Base-by-base conservation (phyloP, 352 stramenopile species). In the Globisporangium solare region DNA sequence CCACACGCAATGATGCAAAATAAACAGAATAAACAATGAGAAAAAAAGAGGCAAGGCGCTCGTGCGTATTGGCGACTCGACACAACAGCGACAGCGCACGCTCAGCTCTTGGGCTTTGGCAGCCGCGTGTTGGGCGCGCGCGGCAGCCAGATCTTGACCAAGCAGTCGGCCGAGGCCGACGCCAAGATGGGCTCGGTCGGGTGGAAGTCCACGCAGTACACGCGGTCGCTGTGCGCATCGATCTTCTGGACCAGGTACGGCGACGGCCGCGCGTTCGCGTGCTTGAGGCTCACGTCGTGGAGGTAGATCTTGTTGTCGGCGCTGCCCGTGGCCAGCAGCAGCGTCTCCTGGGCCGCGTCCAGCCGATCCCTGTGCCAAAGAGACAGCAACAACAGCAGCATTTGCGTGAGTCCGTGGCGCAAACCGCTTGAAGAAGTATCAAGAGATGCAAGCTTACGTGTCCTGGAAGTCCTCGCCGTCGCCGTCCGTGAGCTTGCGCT, bases 151-250 rank as follows among this genome's bases (percentile, higher is more conserved):
- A 96, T 92, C 56, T 92, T 92, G 51, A 96, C 83, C 11, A 82
- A 88, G 54, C 79, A 88, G 53, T 96, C 86, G 3, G 86, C 84
- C 48, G 86, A 96, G 18, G 82, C 84, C 13, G 84, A 93, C 27
- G 83, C 86, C 22, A 96, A 58, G 60, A 96, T 90, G 22, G 86
- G 86, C 43, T 92, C 85, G 0, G 77, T 87, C 46, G 82, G 86
- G 61, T 92, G 81, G 60, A 96, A 96, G 58, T 96, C 84, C 40
- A 92, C 83, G 55, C 83, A 90, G 67, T 96, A 96, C n/a, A 96
- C 83, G 43, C 86, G 86, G 47, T 94, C 86, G 40, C 57, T 90
- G 72, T 96, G 86, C 18, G 77, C 86, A 47, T 94, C 83, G 46
- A 96, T 86, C 68, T 86, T 89, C 59, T 96, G 86, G 42, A 89